Conservation (phyloP, 805 yeast genomes). For the Suhomyces sp. region DNA sequence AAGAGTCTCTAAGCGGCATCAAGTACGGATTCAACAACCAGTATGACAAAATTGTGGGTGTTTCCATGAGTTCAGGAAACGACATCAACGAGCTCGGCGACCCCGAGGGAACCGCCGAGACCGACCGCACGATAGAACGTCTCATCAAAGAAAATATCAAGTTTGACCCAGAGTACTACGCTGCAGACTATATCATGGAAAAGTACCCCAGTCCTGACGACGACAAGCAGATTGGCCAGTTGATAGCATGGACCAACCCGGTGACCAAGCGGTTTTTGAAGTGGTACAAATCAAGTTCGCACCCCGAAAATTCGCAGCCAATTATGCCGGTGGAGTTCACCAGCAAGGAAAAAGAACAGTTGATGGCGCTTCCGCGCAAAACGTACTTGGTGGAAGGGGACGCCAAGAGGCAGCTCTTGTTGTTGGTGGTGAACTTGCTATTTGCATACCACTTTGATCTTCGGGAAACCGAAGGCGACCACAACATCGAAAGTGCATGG, state of each 20-base stretch:
- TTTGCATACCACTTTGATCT: conserved; percentile 75
- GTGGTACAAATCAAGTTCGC: conserved; percentile 43
- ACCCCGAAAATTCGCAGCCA: conserved; percentile 11
- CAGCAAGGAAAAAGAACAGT: conserved; percentile 58
- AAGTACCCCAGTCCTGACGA: conserved; percentile 57
- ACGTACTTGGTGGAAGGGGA: conserved; percentile 54
- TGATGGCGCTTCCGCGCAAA: conserved; percentile 67
- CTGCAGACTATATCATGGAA: conserved; percentile 71
- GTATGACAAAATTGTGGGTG: conserved; percentile 58
- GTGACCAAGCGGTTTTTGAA: conserved; percentile 40
- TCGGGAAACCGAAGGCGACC: conserved; percentile 67
- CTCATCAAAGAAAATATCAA: conserved; percentile 62
- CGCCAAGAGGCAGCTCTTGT: conserved; percentile 49
- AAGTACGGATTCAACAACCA: conserved; percentile 80
- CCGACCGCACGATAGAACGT: conserved; percentile 65
- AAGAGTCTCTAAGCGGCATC: conserved; percentile 16
- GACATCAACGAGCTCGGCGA: conserved; percentile 85
- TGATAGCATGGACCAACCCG: conserved; percentile 55
- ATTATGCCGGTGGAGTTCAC: conserved; percentile 52
- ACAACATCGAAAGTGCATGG: conserved; percentile 90
- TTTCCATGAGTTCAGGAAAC: conserved; percentile 76
- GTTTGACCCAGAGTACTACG: conserved; percentile 87
- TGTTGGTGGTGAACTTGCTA: conserved; percentile 61
- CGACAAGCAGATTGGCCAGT: conserved; percentile 41
- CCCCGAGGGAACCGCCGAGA: conserved; percentile 65